Percentiles rank a stretch among this genome's conserved stretches.
Evolutionary conservation across 2,329 filamentous ascomycete species (phyloP).

Genomic region (Fusarium nelsonii): DNA sequence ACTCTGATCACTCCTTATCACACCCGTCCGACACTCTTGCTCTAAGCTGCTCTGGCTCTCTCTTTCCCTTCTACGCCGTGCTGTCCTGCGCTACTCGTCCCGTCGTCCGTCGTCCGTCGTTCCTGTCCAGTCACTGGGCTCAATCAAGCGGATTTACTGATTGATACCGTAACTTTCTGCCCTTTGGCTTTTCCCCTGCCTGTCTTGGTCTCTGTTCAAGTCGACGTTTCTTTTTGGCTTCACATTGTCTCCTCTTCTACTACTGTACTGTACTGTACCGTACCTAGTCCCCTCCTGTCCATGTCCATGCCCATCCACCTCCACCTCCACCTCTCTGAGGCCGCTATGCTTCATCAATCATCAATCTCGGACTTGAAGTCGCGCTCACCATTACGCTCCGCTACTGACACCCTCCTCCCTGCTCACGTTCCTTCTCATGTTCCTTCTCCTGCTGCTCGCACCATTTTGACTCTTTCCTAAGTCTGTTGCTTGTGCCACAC

Average conservation of each 20-base stretch:
- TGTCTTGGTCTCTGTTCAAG: conserved; percentile 20
- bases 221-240: conserved; percentile 21
- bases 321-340: conserved; percentile 43
- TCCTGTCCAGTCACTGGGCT: conserved; percentile 37
- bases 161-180: conserved; percentile 34
- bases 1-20: conserved; percentile 37
- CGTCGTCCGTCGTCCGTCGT: neutral
- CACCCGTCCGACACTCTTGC: conserved; percentile 6
- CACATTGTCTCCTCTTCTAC: conserved; percentile 18
- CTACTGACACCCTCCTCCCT: conserved; percentile 48
- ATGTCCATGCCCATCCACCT: conserved; percentile 28
- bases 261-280: neutral
- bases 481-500: conserved; percentile 45
- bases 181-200: conserved; percentile 6
- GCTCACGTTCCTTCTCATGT: neutral
- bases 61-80: conserved; percentile 6
- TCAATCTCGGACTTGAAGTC: conserved; percentile 44
- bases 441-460: conserved; percentile 10
- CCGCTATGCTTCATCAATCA: conserved; percentile 49
- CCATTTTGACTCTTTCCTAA: conserved; percentile 30
- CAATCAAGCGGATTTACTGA: conserved; percentile 29
- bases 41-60: neutral
- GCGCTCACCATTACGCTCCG: conserved; percentile 37
- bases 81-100: neutral
- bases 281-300: conserved; percentile 11